Conservation (phyloP, 768 basidiomycete species). For the Russula dissimulans region DNA sequence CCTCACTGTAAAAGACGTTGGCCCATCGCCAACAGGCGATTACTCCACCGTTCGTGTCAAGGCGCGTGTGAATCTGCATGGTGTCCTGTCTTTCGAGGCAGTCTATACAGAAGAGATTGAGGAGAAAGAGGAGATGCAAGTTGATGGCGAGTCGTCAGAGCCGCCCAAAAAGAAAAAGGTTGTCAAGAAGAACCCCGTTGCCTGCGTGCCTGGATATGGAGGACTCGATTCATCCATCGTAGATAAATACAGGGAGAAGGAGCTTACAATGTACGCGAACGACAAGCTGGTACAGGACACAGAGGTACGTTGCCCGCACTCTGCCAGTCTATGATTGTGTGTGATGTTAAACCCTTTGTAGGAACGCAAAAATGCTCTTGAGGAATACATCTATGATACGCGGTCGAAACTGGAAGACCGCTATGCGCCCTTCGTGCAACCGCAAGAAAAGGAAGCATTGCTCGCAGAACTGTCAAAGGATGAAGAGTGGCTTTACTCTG, state of each 20-base stretch:
- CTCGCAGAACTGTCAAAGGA: conserved; percentile 61
- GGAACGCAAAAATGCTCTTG: conserved; percentile 97
- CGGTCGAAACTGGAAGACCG: conserved; percentile 87
- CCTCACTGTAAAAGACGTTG: conserved; percentile 78
- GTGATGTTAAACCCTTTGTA: conserved; percentile 24
- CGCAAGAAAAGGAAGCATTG: conserved; percentile 71
- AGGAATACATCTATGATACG: conserved; percentile 97
- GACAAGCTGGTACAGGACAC: conserved; percentile 98
- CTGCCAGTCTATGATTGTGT: not conserved
- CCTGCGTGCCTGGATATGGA: conserved; percentile 56
- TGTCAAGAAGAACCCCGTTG: conserved; percentile 74
- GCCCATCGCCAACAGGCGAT: conserved; percentile 58
- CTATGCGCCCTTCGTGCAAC: conserved; percentile 65
- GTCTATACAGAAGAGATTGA: conserved; percentile 80
- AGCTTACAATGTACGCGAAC: conserved; percentile 78
- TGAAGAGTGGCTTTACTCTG: conserved; percentile 96
- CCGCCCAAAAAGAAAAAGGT: conserved; percentile 79
- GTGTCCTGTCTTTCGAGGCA: conserved; percentile 76
- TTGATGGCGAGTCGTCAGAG: conserved; percentile 38
- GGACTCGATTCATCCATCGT: conserved; percentile 56
- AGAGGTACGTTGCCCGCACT: conserved; percentile 49
- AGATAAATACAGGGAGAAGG: conserved; percentile 65
- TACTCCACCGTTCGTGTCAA: conserved; percentile 82
- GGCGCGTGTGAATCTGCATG: conserved; percentile 79
- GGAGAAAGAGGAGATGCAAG: conserved; percentile 65